A percentile compares a stretch with the other conserved stretches of the same genome.
Evolutionary conservation across 1,284 basidiomycete species (phyloP).

Genomic region (Ustilago xerochloae): DNA sequence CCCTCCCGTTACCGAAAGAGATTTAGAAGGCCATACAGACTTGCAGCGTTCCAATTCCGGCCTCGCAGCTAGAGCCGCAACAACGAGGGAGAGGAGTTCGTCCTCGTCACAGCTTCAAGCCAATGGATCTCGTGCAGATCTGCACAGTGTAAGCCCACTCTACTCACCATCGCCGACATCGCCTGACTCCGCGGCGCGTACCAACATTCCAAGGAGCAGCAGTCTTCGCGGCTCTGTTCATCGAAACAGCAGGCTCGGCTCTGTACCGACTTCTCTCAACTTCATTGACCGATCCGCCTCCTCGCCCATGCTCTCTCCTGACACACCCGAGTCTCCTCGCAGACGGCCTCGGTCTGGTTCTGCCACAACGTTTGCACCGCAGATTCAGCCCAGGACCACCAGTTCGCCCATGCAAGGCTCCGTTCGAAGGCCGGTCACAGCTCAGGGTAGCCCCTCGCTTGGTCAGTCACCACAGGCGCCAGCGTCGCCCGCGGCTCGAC

Average conservation of each 20-base stretch:
- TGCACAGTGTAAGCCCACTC: background rate
- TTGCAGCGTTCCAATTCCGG: background rate
- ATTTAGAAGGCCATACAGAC: constrained; percentile 10
- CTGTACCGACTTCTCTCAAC: background rate
- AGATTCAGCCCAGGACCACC: constrained; percentile 45
- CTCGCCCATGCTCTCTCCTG: background rate
- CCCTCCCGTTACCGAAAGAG: constrained; percentile 25
- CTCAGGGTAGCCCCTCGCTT: constrained; percentile 13
- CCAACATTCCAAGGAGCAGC: constrained; percentile 33
- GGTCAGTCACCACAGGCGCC: constrained; percentile 4
- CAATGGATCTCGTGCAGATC: background rate
- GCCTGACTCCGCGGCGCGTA: background rate
- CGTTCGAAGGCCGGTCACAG: constrained; percentile 6
- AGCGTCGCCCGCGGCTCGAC: background rate
- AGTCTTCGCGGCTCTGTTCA: constrained; percentile 24
- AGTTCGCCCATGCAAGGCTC: constrained; percentile 28
- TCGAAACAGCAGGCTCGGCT: background rate
- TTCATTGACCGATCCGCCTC: background rate
- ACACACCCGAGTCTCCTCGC: constrained; percentile 8
- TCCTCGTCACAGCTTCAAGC: background rate
- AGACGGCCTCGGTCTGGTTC: constrained; percentile 33
- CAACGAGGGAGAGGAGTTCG: constrained; percentile 1
- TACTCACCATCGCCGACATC: background rate
- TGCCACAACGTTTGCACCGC: constrained; percentile 14
- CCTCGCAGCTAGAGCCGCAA: background rate